A percentile compares a stretch with the other conserved stretches of the same genome.
Conservation (phyloP, 2,329 filamentous ascomycete genomes). For the Mycosphaerelloides madeirae region DNA sequence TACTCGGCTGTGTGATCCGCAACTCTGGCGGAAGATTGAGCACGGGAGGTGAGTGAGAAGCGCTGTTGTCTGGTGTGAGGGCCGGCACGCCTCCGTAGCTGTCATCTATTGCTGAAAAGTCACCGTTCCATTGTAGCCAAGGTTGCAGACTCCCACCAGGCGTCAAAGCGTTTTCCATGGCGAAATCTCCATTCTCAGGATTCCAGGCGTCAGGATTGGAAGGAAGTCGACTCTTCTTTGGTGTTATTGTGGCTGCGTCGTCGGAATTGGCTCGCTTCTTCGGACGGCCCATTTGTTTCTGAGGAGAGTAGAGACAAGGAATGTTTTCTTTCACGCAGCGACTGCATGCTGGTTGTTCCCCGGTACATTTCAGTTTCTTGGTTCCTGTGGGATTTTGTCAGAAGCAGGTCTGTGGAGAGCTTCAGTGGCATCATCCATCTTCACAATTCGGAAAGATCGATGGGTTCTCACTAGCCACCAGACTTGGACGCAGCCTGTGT, state of each 20-base stretch:
- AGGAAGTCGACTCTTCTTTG: neutral
- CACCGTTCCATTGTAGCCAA: slow-evolving; percentile 15
- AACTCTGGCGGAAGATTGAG: slow-evolving; percentile 17
- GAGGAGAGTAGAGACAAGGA: slow-evolving; percentile 43
- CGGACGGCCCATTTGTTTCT: slow-evolving; percentile 50
- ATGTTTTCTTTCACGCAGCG: slow-evolving; percentile 41
- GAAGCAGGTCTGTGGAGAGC: neutral
- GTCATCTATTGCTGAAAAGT: slow-evolving; percentile 8
- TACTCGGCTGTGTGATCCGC: slow-evolving; percentile 3
- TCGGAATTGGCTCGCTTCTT: slow-evolving; percentile 42
- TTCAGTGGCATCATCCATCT: neutral
- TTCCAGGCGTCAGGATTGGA: neutral
- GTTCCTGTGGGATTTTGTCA: slow-evolving; percentile 32
- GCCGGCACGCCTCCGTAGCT: slow-evolving; percentile 10
- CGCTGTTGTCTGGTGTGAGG: slow-evolving; percentile 22
- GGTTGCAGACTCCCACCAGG: slow-evolving; percentile 21
- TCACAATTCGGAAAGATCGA: no score
- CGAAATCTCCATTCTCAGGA: slow-evolving; percentile 2
- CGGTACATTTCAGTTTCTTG: slow-evolving; percentile 48
- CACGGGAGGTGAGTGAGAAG: slow-evolving; percentile 12
- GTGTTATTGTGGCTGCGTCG: slow-evolving; percentile 3
- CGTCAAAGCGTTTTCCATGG: slow-evolving; percentile 17
- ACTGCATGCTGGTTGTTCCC: slow-evolving; percentile 38
- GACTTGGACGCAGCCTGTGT: no score
- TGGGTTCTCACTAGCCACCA: no score